Conservation (phyloP, 352 stramenopile species). For the Paralagenidium karlingii region DNA sequence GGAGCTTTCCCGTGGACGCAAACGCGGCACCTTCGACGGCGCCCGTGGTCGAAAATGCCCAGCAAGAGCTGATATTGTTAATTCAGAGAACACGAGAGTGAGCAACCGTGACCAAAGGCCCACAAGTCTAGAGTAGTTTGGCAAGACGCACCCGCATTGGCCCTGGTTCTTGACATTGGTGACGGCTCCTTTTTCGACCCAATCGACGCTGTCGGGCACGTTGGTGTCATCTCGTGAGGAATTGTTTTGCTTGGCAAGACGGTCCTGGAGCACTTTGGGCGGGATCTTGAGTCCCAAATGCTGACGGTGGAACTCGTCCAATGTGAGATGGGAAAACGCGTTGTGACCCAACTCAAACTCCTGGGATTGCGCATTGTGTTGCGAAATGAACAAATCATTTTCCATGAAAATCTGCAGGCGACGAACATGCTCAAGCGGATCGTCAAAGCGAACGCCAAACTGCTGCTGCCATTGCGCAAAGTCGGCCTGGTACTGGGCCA, state of each 20-base stretch:
- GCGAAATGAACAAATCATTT: slow-evolving; percentile 14
- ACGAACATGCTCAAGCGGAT: slow-evolving; percentile 10
- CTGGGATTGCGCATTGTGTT: slow-evolving; percentile 8
- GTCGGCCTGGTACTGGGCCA: slow-evolving; percentile 12
- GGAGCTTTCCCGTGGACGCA: slow-evolving; percentile 18
- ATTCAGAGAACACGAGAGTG: no score
- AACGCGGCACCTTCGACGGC: slow-evolving; percentile 43
- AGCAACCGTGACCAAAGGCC: no score
- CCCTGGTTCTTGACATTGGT: slow-evolving; percentile 29
- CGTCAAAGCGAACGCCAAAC: slow-evolving; percentile 3
- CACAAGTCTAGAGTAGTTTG: no score
- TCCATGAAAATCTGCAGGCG: slow-evolving; percentile 12
- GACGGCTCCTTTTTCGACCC: slow-evolving; percentile 3
- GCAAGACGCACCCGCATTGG: no score
- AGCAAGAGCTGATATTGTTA: no score
- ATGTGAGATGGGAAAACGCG: slow-evolving; percentile 16
- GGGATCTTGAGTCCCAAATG: slow-evolving; percentile 10
- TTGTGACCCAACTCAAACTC: slow-evolving; percentile 17
- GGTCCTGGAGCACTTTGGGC: slow-evolving; percentile 6
- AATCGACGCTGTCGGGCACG: slow-evolving; percentile 20
- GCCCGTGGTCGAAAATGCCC: slow-evolving; percentile 42
- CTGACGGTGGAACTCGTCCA: slow-evolving; percentile 12
- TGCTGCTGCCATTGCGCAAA: slow-evolving; percentile 9
- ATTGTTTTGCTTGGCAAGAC: not conserved
- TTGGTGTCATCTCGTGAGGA: no score